Evolutionary conservation across 1,284 basidiomycete species (phyloP).

Genomic region (Termitomyces sp.): DNA sequence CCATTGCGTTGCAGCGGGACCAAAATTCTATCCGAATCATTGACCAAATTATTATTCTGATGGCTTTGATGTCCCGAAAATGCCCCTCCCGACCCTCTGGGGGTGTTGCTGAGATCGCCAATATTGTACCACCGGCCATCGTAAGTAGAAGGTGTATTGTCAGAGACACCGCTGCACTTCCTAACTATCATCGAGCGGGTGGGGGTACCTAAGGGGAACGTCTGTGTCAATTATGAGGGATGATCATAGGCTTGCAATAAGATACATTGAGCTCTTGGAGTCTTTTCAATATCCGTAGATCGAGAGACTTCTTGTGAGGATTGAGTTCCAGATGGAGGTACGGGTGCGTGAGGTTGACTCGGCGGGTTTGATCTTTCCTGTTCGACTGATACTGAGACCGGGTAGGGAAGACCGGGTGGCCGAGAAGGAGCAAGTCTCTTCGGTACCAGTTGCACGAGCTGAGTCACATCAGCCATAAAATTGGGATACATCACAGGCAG

Average conservation of each 20-base stretch:
- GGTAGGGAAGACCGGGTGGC: neutral
- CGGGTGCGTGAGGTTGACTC: neutral
- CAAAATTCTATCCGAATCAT: neutral
- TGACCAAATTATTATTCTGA: slow-evolving; percentile 7
- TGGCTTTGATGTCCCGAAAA: slow-evolving; percentile 3
- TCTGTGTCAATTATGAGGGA: neutral
- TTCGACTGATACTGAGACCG: neutral
- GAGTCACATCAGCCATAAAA: neutral
- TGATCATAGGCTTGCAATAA: neutral
- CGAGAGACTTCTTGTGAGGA: neutral
- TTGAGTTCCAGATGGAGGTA: neutral
- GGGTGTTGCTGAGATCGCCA: neutral
- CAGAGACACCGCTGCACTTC: neutral
- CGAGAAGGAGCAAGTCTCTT: neutral
- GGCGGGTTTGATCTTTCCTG: neutral
- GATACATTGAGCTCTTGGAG: neutral
- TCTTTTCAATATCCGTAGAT: neutral
- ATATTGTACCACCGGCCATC: neutral
- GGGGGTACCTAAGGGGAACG: neutral
- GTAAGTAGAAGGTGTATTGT: neutral
- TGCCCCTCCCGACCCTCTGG: neutral
- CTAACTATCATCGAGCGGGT: neutral
- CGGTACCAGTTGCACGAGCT: neutral
- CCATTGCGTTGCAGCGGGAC: neutral
- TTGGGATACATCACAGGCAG: neutral